Evolutionary conservation across 2,329 filamentous ascomycete genomes (phyloP), one percentile per base, ranked within the genome.

Genomic region (Diaporthe humulicola): DNA sequence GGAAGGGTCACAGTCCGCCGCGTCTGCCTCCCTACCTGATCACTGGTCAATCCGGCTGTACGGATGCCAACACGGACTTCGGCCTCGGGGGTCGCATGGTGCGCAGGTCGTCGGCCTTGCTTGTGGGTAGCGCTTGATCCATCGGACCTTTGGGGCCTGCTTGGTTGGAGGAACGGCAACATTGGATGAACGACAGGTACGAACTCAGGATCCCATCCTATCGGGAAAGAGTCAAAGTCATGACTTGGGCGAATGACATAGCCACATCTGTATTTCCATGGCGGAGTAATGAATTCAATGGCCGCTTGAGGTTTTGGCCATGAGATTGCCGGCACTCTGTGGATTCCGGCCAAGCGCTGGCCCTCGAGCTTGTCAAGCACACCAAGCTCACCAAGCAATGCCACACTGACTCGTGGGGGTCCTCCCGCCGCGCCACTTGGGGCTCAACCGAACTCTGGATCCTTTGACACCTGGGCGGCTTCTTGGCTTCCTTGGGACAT

Each of bases 321-420:
- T 14, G 9, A 15, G 17, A 33, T 33, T 22, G 4, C 14, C n/a
- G n/a, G 10, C n/a, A 15, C 6, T 19, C 36, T 19, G 38, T n/a
- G n/a, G 36, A 12, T 1, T 0, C n/a, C 33, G 28, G 42, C 42
- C 61, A 48, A 52, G 36, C 9, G 17, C 36, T 28, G 22, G n/a
- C 14, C 17, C 2, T 33, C 38, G 4, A 33, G 25, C 17, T n/a
- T 14, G 8, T n/a, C 61, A 66, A 52, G 42, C 58, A 42, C 58
- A 61, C 40, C 61, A 50, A 66, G 61, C 61, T 67, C 61, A 67
- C 61, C 61, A 67, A 67, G 61, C 61, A 67, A 52, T 67, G 61
- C 61, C 61, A 67, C 45, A 67, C 45, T 67, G 61, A 67, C 61
- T 67, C 61, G 45, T 42, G 42, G 28, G n/a, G 58, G 30, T 25